Conservation (phyloP, 805 yeast genomes). For the Lachancea dasiensis region DNA sequence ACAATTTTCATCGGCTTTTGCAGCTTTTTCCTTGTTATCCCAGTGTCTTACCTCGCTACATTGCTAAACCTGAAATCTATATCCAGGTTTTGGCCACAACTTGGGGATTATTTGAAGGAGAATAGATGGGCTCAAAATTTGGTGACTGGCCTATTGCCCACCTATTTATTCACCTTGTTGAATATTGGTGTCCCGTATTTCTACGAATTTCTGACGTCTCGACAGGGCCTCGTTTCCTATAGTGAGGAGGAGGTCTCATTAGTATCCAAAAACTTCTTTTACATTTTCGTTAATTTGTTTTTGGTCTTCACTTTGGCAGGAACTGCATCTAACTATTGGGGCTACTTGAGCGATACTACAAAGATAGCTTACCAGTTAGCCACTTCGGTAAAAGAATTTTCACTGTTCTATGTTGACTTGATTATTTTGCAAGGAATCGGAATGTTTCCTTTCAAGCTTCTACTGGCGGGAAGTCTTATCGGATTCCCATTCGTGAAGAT, state of each 20-base stretch:
- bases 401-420: constrained; percentile 86
- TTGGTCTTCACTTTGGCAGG: constrained; percentile 92
- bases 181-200: constrained; percentile 80
- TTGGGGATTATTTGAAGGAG: constrained; percentile 60
- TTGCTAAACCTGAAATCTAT: constrained; percentile 75
- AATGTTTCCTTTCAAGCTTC: constrained; percentile 81
- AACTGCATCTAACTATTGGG: constrained; percentile 77
- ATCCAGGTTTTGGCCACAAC: constrained; percentile 70
- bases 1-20: constrained; percentile 39
- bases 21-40: constrained; percentile 69
- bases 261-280: constrained; percentile 89
- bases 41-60: constrained; percentile 81
- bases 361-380: constrained; percentile 85
- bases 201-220: constrained; percentile 73
- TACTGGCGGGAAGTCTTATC: constrained; percentile 71
- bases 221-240: constrained; percentile 85
- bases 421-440: constrained; percentile 79
- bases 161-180: constrained; percentile 80
- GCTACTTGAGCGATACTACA: constrained; percentile 79
- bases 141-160: constrained; percentile 86
- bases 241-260: constrained; percentile 90
- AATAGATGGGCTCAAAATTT: constrained; percentile 70
- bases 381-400: constrained; percentile 66
- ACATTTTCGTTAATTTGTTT: constrained; percentile 88
- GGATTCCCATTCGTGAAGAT: constrained; percentile 63